Evolutionary conservation across 345 rosid species (phyloP).

Genomic region (Populus nigra): DNA sequence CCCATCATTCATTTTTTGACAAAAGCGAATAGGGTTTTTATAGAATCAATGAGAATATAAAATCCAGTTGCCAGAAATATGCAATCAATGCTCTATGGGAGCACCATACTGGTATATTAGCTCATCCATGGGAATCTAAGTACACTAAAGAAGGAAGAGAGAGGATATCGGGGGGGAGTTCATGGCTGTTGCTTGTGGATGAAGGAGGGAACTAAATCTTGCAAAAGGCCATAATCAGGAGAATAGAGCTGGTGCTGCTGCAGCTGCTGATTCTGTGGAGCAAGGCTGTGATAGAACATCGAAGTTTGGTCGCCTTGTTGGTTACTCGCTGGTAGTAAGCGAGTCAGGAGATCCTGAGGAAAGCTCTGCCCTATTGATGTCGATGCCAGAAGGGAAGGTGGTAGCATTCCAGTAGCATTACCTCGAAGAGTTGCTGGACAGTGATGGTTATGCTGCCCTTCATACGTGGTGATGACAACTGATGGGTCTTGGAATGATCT

Average conservation of each 20-base stretch:
- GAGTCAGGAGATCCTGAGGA: constrained; percentile 15
- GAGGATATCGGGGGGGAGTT: neutral
- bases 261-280: constrained; percentile 16
- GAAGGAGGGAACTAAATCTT: constrained; percentile 36
- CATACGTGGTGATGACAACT: constrained; percentile 84
- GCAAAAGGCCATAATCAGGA: constrained; percentile 35
- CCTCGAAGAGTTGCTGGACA: constrained; percentile 70
- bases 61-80: neutral
- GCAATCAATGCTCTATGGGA: neutral
- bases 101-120: neutral
- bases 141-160: neutral
- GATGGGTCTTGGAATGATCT: constrained; percentile 85
- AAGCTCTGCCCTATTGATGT: constrained; percentile 17
- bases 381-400: constrained; percentile 30
- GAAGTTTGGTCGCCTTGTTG: constrained; percentile 12
- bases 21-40: neutral
- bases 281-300: constrained; percentile 13
- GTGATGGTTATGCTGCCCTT: constrained; percentile 85
- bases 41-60: neutral
- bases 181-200: constrained; percentile 27
- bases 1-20: neutral
- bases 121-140: neutral
- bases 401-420: constrained; percentile 43
- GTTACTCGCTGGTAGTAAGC: constrained; percentile 22
- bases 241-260: constrained; percentile 13